Conservation (phyloP, 176 grass and related monocot genomes). For the Triticum monococcum region DNA sequence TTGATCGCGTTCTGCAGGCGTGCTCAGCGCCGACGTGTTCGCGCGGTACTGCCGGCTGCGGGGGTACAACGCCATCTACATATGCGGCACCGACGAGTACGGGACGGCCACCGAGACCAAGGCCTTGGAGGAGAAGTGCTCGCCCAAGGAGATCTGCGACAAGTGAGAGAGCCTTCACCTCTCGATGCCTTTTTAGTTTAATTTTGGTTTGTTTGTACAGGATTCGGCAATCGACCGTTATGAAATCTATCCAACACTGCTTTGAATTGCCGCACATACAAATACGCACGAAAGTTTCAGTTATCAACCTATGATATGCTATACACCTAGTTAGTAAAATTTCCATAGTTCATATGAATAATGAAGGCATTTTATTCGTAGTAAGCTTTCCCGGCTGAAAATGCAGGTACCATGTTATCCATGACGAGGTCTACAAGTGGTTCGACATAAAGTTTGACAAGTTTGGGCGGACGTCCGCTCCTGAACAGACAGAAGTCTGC, state of each 20-base stretch:
- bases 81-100: conserved; percentile 96
- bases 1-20: conserved; percentile 40
- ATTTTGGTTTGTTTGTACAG: not conserved
- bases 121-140: conserved; percentile 96
- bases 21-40: conserved; percentile 96
- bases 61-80: conserved; percentile 89
- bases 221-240: not conserved
- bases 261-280: not conserved
- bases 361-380: conserved; percentile 23
- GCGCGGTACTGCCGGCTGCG: conserved; percentile 85
- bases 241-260: not conserved
- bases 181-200: not conserved
- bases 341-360: not conserved
- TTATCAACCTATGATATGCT: conserved; percentile 1
- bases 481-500: conserved; percentile 87
- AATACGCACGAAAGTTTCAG: not conserved
- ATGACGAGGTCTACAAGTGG: conserved; percentile 88
- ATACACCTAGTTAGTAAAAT: not conserved
- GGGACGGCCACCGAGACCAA: conserved; percentile 97
- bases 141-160: conserved; percentile 92
- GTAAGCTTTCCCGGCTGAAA: conserved; percentile 4
- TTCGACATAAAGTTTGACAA: conserved; percentile 98
- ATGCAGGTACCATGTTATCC: conserved; percentile 84
- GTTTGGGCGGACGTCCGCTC: conserved; percentile 82
- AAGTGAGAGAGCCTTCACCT: conserved; percentile 56